Conservation (phyloP, 345 rosid genomes). For the Punica granatum region DNA sequence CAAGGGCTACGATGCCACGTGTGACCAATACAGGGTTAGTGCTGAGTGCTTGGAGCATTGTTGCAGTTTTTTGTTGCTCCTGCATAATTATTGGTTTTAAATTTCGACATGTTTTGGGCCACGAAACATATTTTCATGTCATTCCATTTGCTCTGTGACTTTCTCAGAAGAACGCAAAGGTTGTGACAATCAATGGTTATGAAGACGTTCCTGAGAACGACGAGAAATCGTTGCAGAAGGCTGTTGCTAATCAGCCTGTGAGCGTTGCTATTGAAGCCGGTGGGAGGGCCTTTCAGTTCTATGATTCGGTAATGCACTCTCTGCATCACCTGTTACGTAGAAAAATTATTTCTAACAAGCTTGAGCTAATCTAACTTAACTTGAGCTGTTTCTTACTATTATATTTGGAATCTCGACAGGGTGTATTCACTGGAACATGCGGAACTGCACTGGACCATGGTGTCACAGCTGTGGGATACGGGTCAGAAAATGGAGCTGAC, state of each 20-base stretch:
- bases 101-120: no score
- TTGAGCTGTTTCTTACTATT: neutral
- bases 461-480: constrained; percentile 84
- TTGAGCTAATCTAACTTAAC: neutral
- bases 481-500: constrained; percentile 63
- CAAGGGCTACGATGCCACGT: constrained; percentile 43
- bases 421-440: constrained; percentile 65
- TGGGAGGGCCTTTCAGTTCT: constrained; percentile 76
- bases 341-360: neutral
- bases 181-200: constrained; percentile 58
- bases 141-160: neutral
- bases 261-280: constrained; percentile 83
- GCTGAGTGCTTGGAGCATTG: neutral
- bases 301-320: constrained; percentile 44
- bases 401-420: constrained; percentile 30
- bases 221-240: constrained; percentile 64
- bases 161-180: constrained; percentile 74
- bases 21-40: constrained; percentile 68
- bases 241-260: constrained; percentile 73
- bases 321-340: neutral
- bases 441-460: constrained; percentile 86
- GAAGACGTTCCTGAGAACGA: constrained; percentile 66
- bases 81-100: no score
- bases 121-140: neutral
- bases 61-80: neutral